Evolutionary conservation across 2,329 filamentous ascomycete genomes (phyloP), one percentile per base, ranked within the genome.

Genomic region (Fusarium dimerum): DNA sequence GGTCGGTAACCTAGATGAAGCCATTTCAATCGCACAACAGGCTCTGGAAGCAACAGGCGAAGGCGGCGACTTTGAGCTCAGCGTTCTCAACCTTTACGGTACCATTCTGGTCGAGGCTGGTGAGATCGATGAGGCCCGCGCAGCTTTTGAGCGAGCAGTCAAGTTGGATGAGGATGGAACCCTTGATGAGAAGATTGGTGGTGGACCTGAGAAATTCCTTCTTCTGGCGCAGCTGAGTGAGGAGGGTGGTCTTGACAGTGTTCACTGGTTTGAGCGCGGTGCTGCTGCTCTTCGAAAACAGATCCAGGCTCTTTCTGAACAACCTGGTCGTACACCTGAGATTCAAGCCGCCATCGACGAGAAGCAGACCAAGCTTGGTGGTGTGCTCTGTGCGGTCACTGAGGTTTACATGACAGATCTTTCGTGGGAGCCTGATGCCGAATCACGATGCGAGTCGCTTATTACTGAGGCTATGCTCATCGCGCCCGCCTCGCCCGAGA

Each of bases 391-490:
- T 73, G 91, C 90, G 29, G 90, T 97, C 55, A 87, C 90, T 7
- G 94, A 99, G 76, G 91, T 99, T 45, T 99, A 97, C 78, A 99
- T 99, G 94, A 99, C 94, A 11, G 94, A 99, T 76, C 76, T 97
- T 64, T 94, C 89, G 65, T 94, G 83, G 90, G 92, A 97, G 73
- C 85, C 86, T 47, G 92, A 97, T 67, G 94, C 93, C 6, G 94
- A 99, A 76, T 78, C 83, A 60, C 84, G 87, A 61, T 99, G 95
- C 76, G 93, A 99, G 73, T 77, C 84, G 6, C 84, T 96, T 53
- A 84, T 97, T 58, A 96, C 92, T 6, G 92, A 99, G 76, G 94
- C 94, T 26, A 86, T 94, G 51, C 77, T 96, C 64, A 84, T 95
- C 55, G 89, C 89, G 52, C 92, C 93, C 5, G 82, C 87, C 50